These are phyloP conservation scores for Acanthamoeba quina DNA, from an alignment of 208 protist species.

Conservation along the genomic window DNA sequence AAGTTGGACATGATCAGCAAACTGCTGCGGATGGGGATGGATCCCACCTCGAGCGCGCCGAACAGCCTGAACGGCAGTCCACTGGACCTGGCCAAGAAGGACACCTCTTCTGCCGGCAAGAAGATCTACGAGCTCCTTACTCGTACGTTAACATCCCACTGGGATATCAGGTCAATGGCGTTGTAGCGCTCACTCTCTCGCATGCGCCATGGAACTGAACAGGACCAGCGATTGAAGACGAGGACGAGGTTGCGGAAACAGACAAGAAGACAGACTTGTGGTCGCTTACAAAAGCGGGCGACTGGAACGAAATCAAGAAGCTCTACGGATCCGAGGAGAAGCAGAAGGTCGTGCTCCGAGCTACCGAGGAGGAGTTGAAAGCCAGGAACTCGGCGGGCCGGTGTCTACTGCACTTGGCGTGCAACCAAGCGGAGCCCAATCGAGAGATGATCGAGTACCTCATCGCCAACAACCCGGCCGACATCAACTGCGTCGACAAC, in stretches of 20 bases:
- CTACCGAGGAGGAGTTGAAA: neutral
- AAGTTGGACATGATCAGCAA: conserved; percentile 23
- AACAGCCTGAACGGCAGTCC: neutral
- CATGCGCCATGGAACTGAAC: neutral
- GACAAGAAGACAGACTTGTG: neutral
- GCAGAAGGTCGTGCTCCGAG: neutral
- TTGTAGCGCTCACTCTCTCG: neutral
- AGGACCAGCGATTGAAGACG: conserved; percentile 14
- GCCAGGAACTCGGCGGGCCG: neutral
- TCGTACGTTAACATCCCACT: neutral
- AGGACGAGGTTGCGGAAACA: neutral
- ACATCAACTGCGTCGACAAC: conserved; percentile 42
- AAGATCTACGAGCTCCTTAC: conserved; percentile 41
- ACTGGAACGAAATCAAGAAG: conserved; percentile 41
- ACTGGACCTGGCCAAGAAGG: conserved; percentile 18
- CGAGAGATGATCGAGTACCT: conserved; percentile 33
- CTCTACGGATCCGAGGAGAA: neutral
- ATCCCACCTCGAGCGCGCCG: neutral
- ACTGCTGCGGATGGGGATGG: conserved; percentile 13
- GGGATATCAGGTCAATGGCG: neutral
- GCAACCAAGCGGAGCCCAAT: conserved; percentile 48
- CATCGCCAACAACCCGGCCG: neutral
- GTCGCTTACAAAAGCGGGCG: conserved; percentile 4
- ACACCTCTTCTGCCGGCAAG: neutral
- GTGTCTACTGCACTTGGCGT: conserved; percentile 30